Percentiles rank a stretch among this genome's conserved stretches.
These are phyloP conservation scores for Ophiostoma montium DNA, from an alignment of 2,329 filamentous ascomycete genomes.

Conservation along the genomic window DNA sequence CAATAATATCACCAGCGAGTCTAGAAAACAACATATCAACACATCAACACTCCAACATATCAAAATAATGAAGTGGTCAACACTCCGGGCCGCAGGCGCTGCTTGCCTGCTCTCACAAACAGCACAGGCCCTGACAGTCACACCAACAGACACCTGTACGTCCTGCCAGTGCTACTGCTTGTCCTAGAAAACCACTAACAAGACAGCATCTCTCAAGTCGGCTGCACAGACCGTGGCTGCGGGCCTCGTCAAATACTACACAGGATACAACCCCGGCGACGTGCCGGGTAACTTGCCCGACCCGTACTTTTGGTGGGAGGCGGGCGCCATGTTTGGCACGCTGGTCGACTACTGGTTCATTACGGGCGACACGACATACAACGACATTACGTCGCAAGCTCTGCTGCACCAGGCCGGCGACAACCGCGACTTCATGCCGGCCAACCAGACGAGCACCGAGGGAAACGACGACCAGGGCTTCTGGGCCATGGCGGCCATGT, in stretches of 20 bases:
- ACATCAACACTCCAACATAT: background rate
- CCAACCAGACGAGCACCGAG: conserved; percentile 45
- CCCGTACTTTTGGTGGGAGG: conserved; percentile 66
- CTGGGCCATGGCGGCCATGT: conserved; percentile 73
- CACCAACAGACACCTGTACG: conserved; percentile 8
- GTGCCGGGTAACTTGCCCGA: conserved; percentile 42
- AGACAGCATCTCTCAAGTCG: conserved; percentile 34
- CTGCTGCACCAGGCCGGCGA: conserved; percentile 46
- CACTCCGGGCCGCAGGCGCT: conserved; percentile 4
- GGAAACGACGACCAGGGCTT: conserved; percentile 72
- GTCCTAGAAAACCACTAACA: background rate
- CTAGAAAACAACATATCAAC: background rate
- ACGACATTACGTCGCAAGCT: conserved; percentile 41
- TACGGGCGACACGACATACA: conserved; percentile 53
- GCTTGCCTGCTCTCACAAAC: conserved; percentile 10
- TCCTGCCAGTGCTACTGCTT: background rate
- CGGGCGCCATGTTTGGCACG: conserved; percentile 55
- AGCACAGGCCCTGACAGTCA: conserved; percentile 10
- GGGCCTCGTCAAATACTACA: conserved; percentile 30
- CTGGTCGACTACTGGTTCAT: conserved; percentile 60
- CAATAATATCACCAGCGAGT: background rate
- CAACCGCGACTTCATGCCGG: conserved; percentile 50
- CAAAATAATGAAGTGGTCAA: conserved; percentile 2
- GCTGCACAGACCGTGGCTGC: conserved; percentile 30
- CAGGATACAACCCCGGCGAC: conserved; percentile 45